Percentiles rank a stretch among this genome's conserved stretches.
Conservation (phyloP, 2,329 filamentous ascomycete species). For the Penicillium sumatraense region DNA sequence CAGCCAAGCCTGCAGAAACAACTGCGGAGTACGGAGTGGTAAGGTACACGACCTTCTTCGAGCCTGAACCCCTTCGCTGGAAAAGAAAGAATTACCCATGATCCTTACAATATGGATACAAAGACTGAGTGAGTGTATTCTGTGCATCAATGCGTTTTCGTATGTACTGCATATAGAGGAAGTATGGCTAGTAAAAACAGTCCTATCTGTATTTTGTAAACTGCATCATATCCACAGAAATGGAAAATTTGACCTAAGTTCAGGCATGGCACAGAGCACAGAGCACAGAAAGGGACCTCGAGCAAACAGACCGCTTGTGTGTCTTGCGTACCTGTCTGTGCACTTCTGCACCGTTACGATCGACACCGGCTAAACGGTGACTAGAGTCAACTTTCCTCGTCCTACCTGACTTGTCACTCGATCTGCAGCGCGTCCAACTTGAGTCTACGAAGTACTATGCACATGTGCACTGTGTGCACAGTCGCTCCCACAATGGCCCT, state of each 20-base stretch:
- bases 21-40: too few species aligned
- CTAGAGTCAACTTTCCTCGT: not conserved
- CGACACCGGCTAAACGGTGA: constrained; percentile 11
- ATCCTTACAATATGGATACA: too few species aligned
- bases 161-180: not conserved
- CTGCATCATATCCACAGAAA: not conserved
- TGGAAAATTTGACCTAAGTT: too few species aligned
- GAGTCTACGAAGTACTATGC: too few species aligned
- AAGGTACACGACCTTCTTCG: not conserved
- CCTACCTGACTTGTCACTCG: constrained; percentile 5
- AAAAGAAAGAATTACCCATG: too few species aligned
- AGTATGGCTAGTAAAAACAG: not conserved
- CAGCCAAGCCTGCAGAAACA: not conserved
- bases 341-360: constrained; percentile 10
- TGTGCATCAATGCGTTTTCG: not conserved
- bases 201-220: not conserved
- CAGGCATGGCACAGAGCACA: not conserved
- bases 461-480: too few species aligned
- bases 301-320: not conserved
- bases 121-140: not conserved
- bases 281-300: not conserved
- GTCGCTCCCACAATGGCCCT: not conserved
- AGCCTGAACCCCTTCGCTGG: not conserved
- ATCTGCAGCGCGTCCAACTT: not conserved
- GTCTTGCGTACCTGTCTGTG: constrained; percentile 2